Evolutionary conservation across 2,329 filamentous ascomycete species (phyloP).

Genomic region (Penicillium sp.): DNA sequence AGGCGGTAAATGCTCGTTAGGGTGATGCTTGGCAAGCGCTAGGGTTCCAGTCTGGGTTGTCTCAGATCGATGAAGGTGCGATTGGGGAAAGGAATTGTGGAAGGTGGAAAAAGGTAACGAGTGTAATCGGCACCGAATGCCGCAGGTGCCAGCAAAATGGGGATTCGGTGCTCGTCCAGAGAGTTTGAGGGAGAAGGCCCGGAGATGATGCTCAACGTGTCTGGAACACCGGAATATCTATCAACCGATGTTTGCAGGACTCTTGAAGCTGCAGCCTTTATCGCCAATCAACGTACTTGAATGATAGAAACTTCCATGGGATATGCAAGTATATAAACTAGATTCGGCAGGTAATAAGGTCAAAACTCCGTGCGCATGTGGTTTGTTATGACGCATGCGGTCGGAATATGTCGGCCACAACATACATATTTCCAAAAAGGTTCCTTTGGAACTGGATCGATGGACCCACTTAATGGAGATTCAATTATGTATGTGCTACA

Average conservation of each 20-base stretch:
- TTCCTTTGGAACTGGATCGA: too few species aligned
- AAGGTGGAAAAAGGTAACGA: conserved; percentile 20
- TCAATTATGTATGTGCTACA: too few species aligned
- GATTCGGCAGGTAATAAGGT: too few species aligned
- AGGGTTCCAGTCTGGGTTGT: not conserved
- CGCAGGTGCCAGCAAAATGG: conserved; percentile 8
- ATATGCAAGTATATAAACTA: not conserved
- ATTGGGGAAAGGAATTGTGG: not conserved
- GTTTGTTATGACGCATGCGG: not conserved
- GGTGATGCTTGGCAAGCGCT: conserved; percentile 8
- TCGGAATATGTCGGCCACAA: not conserved
- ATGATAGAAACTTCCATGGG: not conserved
- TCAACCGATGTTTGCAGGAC: conserved; percentile 6
- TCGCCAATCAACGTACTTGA: not conserved
- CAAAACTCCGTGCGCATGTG: too few species aligned
- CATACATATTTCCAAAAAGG: too few species aligned
- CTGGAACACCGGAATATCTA: conserved; percentile 16
- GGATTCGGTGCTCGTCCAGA: not conserved
- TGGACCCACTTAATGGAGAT: not conserved
- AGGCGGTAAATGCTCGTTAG: conserved; percentile 4
- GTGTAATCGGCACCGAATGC: conserved; percentile 30
- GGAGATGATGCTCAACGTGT: conserved; percentile 5
- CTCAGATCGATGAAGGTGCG: not conserved
- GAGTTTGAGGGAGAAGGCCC: not conserved
- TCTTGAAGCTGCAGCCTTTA: not conserved